A percentile compares a stretch with the other conserved stretches of the same genome.
Evolutionary conservation across 78 protist species (phyloP).

Genomic region (Dictyostelium discoideum): DNA sequence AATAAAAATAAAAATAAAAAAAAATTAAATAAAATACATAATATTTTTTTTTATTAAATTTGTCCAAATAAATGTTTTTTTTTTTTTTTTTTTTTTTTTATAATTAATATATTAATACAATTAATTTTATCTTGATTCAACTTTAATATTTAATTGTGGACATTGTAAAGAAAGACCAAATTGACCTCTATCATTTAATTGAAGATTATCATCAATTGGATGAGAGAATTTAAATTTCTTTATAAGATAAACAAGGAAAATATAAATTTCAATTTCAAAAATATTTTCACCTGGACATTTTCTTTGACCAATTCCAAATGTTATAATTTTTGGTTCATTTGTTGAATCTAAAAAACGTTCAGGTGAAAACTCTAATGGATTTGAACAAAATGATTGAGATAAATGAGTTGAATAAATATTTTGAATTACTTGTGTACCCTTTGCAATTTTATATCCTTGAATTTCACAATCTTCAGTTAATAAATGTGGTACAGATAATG

Average conservation of each 20-base stretch:
- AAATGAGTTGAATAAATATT: slow-evolving; percentile 2
- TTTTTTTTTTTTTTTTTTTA: background rate
- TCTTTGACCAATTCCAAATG: slow-evolving; percentile 42
- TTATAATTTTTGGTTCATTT: background rate
- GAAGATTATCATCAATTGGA: background rate
- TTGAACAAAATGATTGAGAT: background rate
- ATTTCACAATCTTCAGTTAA: background rate
- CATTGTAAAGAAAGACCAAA: slow-evolving; percentile 13
- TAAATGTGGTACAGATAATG: slow-evolving; percentile 52
- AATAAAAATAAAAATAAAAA: too few species aligned
- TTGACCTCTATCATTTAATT: background rate
- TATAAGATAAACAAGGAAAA: background rate
- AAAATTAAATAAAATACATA: background rate
- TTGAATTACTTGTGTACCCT: slow-evolving; percentile 11
- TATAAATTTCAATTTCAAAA: slow-evolving; percentile 27
- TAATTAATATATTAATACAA: too few species aligned
- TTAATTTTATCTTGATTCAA: slow-evolving; percentile 4
- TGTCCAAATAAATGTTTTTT: too few species aligned
- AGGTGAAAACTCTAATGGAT: slow-evolving; percentile 27
- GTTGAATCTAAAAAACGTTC: slow-evolving; percentile 13
- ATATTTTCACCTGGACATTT: slow-evolving; percentile 30
- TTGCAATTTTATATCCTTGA: slow-evolving; percentile 17
- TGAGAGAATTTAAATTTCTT: slow-evolving; percentile 25
- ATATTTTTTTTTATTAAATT: background rate
- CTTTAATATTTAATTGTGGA: background rate